Percentiles rank a stretch among this genome's conserved stretches.
These are phyloP conservation scores for Scedosporium aurantiacum DNA, from an alignment of 2,329 filamentous ascomycete genomes.

Conservation along the genomic window DNA sequence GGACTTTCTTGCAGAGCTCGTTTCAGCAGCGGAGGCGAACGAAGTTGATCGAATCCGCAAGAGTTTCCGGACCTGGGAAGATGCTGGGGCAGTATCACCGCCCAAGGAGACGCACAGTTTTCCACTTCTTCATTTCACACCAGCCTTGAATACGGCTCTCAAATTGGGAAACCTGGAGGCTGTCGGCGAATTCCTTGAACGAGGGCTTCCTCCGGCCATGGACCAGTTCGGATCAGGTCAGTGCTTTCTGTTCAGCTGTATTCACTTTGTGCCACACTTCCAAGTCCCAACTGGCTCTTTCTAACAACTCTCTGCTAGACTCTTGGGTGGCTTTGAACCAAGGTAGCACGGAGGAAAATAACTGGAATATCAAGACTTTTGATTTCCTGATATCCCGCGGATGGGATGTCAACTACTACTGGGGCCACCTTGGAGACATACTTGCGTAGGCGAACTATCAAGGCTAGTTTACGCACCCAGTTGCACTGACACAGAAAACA, in stretches of 20 bases:
- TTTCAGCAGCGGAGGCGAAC: neutral
- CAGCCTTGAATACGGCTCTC: neutral
- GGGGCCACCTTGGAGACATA: neutral
- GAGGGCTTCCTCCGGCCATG: neutral
- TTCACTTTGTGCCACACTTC: neutral
- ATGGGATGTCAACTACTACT: conserved; percentile 1
- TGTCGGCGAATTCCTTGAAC: neutral
- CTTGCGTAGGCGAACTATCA: neutral
- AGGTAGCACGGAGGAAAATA: neutral
- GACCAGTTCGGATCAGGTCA: neutral
- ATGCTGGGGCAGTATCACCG: neutral
- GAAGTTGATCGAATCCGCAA: neutral
- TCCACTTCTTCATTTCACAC: neutral
- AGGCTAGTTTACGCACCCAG: neutral
- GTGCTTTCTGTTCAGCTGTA: neutral
- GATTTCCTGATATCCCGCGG: neutral
- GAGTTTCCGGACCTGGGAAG: neutral
- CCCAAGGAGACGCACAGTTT: neutral
- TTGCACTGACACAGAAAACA: no score
- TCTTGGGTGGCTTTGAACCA: neutral
- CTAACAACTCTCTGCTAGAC: neutral
- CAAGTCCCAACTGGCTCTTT: neutral
- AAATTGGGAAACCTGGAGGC: neutral
- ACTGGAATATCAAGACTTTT: neutral
- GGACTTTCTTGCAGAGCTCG: neutral